Percentiles rank a stretch among this genome's conserved stretches.
Evolutionary conservation across 2,329 filamentous ascomycete species (phyloP).

Genomic region (Penicillium sp.): DNA sequence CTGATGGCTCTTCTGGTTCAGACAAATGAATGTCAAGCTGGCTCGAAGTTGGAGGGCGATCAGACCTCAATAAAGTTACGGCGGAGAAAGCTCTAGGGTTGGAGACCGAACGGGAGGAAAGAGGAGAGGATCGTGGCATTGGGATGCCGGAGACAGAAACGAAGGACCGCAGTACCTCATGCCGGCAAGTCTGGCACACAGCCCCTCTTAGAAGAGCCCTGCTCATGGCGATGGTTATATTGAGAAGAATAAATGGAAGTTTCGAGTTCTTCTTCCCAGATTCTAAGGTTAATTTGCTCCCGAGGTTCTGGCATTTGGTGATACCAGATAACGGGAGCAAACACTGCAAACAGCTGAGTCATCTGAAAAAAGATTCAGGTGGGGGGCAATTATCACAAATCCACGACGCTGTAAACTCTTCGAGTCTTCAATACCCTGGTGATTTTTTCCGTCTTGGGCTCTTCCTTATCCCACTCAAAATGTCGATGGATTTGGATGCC

Average conservation of each 20-base stretch:
- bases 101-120: conserved; percentile 11
- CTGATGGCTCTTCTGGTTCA: conserved; percentile 8
- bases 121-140: conserved; percentile 19
- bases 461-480: conserved; percentile 17
- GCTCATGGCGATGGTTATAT: conserved; percentile 28
- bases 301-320: not conserved
- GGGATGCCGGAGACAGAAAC: conserved; percentile 28
- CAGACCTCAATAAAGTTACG: conserved; percentile 20
- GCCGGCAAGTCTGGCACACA: conserved; percentile 30
- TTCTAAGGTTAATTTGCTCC: not conserved
- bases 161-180: conserved; percentile 31
- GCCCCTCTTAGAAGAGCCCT: conserved; percentile 31
- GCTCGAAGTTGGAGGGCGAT: conserved; percentile 22
- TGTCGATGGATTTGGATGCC: conserved; percentile 57
- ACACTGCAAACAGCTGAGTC: conserved; percentile 26
- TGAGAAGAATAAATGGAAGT: not conserved
- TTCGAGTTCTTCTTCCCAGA: not conserved
- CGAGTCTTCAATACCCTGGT: conserved; percentile 5
- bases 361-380: conserved; percentile 21
- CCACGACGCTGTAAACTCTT: conserved; percentile 4
- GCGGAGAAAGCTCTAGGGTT: conserved; percentile 27
- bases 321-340: conserved; percentile 20
- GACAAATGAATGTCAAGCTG: conserved; percentile 13
- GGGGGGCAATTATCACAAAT: conserved; percentile 30
- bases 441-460: not conserved